These are phyloP conservation scores for Lasiosphaeris hirsuta DNA, from an alignment of 495 filamentous ascomycete genomes.

Conservation along the genomic window DNA sequence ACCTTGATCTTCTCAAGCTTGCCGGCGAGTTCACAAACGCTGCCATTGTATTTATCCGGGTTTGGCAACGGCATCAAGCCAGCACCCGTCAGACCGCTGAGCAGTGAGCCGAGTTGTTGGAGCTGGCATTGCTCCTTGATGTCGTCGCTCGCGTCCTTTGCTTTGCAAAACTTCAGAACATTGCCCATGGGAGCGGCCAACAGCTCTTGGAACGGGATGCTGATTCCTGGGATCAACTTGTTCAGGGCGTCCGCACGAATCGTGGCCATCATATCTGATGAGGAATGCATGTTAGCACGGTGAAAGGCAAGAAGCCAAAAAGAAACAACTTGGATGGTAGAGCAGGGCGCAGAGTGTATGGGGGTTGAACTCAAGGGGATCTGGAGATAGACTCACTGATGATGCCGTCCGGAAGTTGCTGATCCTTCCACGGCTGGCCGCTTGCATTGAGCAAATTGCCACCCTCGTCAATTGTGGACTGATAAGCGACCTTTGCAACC, in stretches of 20 bases:
- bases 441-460: conserved; percentile 8
- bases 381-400: conserved; percentile 14
- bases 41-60: conserved; percentile 12
- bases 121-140: conserved; percentile 16
- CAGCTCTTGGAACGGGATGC: conserved; percentile 1
- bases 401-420: conserved; percentile 10
- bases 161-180: conserved; percentile 12
- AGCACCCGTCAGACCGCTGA: conserved; percentile 9
- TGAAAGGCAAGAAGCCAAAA: neutral
- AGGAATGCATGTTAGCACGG: neutral
- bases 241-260: conserved; percentile 1
- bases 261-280: conserved; percentile 14
- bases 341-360: no score
- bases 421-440: conserved; percentile 15
- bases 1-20: conserved; percentile 14
- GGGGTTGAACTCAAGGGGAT: no score
- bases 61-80: conserved; percentile 13
- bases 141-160: conserved; percentile 2
- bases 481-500: conserved; percentile 15
- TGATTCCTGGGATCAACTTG: conserved; percentile 6
- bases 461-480: conserved; percentile 9
- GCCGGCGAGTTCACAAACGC: conserved; percentile 5
- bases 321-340: no score
- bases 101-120: conserved; percentile 22
- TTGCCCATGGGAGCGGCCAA: neutral